Evolutionary conservation across 306 rosid genomes (phyloP).

Genomic region (Erythrophleum fordii): DNA sequence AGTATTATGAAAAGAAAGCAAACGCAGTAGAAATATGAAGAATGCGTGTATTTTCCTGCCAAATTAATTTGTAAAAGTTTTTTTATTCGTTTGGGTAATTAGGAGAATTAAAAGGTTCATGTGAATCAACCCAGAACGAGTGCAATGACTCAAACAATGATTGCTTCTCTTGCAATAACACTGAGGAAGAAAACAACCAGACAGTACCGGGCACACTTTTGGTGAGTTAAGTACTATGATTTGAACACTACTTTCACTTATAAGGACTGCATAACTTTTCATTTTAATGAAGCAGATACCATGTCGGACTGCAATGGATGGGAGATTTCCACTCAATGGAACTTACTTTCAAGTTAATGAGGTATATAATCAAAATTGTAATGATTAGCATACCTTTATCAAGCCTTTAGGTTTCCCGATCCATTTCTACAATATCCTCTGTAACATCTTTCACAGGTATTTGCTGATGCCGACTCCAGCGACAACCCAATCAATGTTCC

Average conservation of each 20-base stretch:
- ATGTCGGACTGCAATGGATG: conserved; percentile 64
- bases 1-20: neutral
- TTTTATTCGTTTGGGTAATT: neutral
- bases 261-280: neutral
- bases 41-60: neutral
- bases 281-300: conserved; percentile 60
- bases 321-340: conserved; percentile 72
- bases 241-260: neutral
- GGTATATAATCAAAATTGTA: conserved; percentile 42
- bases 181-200: conserved; percentile 34
- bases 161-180: neutral
- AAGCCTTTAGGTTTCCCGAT: neutral
- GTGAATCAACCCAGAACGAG: conserved; percentile 21
- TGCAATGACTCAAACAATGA: neutral
- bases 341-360: conserved; percentile 86
- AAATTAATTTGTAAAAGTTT: neutral
- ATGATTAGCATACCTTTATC: neutral
- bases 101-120: conserved; percentile 39
- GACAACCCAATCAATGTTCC: conserved; percentile 58
- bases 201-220: conserved; percentile 64
- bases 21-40: neutral
- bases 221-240: conserved; percentile 45
- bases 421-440: neutral
- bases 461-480: conserved; percentile 62
- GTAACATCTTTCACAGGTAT: conserved; percentile 48